Percentiles rank a stretch among this genome's conserved stretches.
phyloP scores from a whole-genome alignment of 2,329 filamentous ascomycete species.

The Orbilia blumenaviensis region DNA sequence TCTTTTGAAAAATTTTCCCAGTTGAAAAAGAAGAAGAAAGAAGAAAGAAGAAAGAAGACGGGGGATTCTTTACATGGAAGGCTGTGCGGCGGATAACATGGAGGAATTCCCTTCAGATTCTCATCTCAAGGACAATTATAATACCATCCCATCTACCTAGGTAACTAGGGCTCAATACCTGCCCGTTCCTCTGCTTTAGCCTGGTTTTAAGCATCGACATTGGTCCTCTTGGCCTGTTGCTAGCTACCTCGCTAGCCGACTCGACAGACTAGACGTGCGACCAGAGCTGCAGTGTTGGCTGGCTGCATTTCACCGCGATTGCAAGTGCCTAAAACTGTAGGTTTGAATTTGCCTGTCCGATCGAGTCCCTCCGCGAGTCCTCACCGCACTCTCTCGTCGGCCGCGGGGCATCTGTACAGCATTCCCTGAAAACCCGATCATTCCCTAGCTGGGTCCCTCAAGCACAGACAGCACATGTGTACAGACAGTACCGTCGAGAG shows the following conservation, averaged over 20 bases:
- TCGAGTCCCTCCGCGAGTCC: too few species aligned
- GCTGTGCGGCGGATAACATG: background rate
- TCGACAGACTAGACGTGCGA: slow-evolving; percentile 9
- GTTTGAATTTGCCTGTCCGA: background rate
- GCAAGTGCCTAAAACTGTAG: background rate
- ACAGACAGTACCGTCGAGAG: too few species aligned
- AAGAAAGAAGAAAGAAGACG: background rate
- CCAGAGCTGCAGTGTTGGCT: background rate
- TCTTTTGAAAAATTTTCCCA: background rate
- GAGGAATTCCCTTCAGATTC: slow-evolving; percentile 33
- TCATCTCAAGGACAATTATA: slow-evolving; percentile 11
- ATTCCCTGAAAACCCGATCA: too few species aligned
- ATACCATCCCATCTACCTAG: background rate
- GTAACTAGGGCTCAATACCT: slow-evolving; percentile 50
- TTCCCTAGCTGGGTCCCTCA: too few species aligned
- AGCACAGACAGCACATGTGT: too few species aligned
- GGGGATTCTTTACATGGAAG: background rate
- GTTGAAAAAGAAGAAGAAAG: background rate
- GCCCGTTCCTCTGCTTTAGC: background rate
- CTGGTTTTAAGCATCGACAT: slow-evolving; percentile 16
- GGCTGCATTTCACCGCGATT: background rate
- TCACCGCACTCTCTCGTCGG: background rate
- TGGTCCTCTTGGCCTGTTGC: slow-evolving; percentile 18
- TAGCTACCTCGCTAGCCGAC: slow-evolving; percentile 12
- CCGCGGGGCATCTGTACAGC: background rate